Conservation (phyloP, 2,329 filamentous ascomycete species). For the Neofusicoccum kwambonambiense region DNA sequence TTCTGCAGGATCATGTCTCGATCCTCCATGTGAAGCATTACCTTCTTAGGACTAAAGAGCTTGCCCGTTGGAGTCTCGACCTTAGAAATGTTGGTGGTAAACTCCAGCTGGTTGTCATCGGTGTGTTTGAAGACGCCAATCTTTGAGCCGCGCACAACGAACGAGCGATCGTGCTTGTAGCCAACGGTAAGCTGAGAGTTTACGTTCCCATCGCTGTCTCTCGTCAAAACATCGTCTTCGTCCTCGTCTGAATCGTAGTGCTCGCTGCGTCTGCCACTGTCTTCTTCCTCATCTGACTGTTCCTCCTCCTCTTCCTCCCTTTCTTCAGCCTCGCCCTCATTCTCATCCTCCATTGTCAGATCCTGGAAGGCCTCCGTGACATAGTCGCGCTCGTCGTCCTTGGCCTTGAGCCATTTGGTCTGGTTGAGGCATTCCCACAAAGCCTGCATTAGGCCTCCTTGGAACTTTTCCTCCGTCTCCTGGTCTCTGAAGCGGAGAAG, state of each 20-base stretch:
- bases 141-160: slow-evolving; percentile 94
- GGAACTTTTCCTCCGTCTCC: slow-evolving; percentile 76
- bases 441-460: slow-evolving; percentile 90
- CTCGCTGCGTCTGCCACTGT: slow-evolving; percentile 68
- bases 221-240: slow-evolving; percentile 69
- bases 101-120: slow-evolving; percentile 85
- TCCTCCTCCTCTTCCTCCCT: slow-evolving; percentile 48
- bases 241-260: slow-evolving; percentile 76
- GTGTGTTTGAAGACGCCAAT: slow-evolving; percentile 99
- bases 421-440: slow-evolving; percentile 96
- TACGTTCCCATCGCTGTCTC: slow-evolving; percentile 73
- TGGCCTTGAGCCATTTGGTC: slow-evolving; percentile 89
- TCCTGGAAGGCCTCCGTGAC: slow-evolving; percentile 95
- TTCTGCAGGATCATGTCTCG: slow-evolving; percentile 88
- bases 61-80: slow-evolving; percentile 85
- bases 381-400: slow-evolving; percentile 90
- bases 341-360: slow-evolving; percentile 81
- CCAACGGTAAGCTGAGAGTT: slow-evolving; percentile 95
- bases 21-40: slow-evolving; percentile 93
- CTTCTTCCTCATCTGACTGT: slow-evolving; percentile 56
- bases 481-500: slow-evolving; percentile 88
- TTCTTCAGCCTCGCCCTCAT: slow-evolving; percentile 54
- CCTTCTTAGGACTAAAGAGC: slow-evolving; percentile 90
- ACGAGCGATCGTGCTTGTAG: slow-evolving; percentile 95
- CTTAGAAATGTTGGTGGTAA: slow-evolving; percentile 95